These are phyloP conservation scores for Dendrobium huoshanense DNA, from an alignment of 106 monocot genomes.

Conservation along the genomic window DNA sequence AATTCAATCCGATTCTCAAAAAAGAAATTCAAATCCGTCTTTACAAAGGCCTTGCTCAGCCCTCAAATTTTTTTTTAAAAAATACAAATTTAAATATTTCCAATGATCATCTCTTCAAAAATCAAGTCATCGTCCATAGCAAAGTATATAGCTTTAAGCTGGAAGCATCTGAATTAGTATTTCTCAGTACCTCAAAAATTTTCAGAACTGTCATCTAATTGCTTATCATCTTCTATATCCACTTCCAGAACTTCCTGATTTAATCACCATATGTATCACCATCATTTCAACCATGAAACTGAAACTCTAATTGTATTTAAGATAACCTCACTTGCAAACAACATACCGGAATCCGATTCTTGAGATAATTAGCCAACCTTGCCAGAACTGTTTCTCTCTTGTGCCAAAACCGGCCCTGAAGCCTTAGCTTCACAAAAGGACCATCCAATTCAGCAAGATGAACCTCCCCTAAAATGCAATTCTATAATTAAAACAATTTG, in stretches of 20 bases:
- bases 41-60: neutral
- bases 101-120: neutral
- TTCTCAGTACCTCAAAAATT: slow-evolving; percentile 54
- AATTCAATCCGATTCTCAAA: no score
- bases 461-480: slow-evolving; percentile 35
- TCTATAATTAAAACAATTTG: neutral
- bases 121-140: neutral
- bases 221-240: slow-evolving; percentile 91
- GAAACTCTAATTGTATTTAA: no score
- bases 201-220: slow-evolving; percentile 85
- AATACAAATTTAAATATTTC: no score
- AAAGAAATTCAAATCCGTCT: neutral
- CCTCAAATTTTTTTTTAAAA: neutral
- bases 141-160: neutral
- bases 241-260: slow-evolving; percentile 89
- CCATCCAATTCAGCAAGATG: slow-evolving; percentile 89
- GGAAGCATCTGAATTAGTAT: neutral
- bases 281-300: neutral
- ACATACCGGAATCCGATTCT: slow-evolving; percentile 76
- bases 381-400: slow-evolving; percentile 54
- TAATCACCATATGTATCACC: slow-evolving; percentile 2
- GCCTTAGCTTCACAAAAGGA: slow-evolving; percentile 74
- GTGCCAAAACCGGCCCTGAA: slow-evolving; percentile 86
- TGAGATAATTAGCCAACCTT: slow-evolving; percentile 64
- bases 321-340: neutral